These are phyloP conservation scores for Pleomassaria siparia DNA, from an alignment of 2,329 filamentous ascomycete species.

Conservation along the genomic window DNA sequence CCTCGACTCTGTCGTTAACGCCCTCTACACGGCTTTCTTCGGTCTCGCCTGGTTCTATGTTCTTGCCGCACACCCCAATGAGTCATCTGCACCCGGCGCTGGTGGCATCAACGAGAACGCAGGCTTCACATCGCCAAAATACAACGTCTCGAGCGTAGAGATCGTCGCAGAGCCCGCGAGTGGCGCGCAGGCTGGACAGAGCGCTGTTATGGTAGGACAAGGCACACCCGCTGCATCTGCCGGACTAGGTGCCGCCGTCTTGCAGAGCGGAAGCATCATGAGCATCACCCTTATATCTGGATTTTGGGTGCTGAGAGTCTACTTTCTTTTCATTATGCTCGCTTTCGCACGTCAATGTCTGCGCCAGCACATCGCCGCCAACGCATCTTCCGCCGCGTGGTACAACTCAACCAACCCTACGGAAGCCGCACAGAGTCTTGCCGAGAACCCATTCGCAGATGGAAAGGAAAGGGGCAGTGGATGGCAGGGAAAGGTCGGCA, in stretches of 20 bases:
- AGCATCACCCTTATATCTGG: conserved; percentile 75
- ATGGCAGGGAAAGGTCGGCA: conserved; percentile 76
- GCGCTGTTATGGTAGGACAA: conserved; percentile 52
- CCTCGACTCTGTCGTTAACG: conserved; percentile 79
- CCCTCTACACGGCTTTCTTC: conserved; percentile 78
- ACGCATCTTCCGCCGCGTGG: conserved; percentile 48
- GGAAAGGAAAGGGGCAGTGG: conserved; percentile 75
- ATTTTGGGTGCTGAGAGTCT: conserved; percentile 75
- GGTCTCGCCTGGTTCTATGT: conserved; percentile 83
- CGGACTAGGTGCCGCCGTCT: conserved; percentile 64
- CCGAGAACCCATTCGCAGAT: conserved; percentile 69
- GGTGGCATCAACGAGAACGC: conserved; percentile 63
- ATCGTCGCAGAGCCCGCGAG: conserved; percentile 53
- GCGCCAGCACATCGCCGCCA: conserved; percentile 63
- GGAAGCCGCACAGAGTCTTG: conserved; percentile 49
- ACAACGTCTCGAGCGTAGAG: conserved; percentile 61
- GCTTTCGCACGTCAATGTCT: conserved; percentile 78
- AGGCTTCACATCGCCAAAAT: conserved; percentile 65
- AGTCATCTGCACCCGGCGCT: conserved; percentile 42
- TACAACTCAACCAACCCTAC: conserved; percentile 38
- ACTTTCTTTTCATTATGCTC: conserved; percentile 82
- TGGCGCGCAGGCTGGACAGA: conserved; percentile 52
- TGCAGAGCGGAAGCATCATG: conserved; percentile 67
- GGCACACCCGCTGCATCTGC: conserved; percentile 40
- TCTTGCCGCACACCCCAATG: conserved; percentile 58